These are phyloP conservation scores for Aureobasidium lini DNA, from an alignment of 2,329 filamentous ascomycete species.

Conservation along the genomic window DNA sequence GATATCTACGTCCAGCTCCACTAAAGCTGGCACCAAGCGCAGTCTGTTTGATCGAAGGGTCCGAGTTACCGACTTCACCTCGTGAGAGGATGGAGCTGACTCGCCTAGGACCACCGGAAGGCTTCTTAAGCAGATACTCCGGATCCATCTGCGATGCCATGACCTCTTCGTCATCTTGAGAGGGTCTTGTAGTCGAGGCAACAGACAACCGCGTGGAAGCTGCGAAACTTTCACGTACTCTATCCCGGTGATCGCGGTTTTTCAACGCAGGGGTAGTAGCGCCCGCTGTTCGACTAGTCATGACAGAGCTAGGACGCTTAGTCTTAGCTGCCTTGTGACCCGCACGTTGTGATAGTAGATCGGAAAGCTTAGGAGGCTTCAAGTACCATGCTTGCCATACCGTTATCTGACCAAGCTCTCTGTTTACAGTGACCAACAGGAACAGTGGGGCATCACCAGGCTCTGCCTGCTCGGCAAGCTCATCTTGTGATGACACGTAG, in stretches of 20 bases:
- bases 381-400: conserved; percentile 80
- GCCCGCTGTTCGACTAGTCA: conserved; percentile 58
- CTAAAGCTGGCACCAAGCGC: conserved; percentile 38
- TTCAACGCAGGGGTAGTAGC: conserved; percentile 63
- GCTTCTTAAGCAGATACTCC: conserved; percentile 44
- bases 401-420: conserved; percentile 67
- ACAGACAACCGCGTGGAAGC: conserved; percentile 32
- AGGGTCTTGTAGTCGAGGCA: conserved; percentile 18
- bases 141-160: conserved; percentile 45
- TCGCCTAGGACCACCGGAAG: conserved; percentile 56
- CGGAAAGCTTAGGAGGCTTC: conserved; percentile 51
- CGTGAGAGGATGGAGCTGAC: conserved; percentile 87
- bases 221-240: conserved; percentile 71
- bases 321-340: conserved; percentile 36
- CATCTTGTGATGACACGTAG: conserved; percentile 64
- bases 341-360: conserved; percentile 34
- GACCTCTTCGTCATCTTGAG: conserved; percentile 35
- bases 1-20: conserved; percentile 53
- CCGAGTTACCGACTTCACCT: conserved; percentile 63
- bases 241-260: conserved; percentile 52
- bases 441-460: conserved; percentile 47
- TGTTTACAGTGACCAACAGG: conserved; percentile 74
- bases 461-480: conserved; percentile 42
- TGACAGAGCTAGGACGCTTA: conserved; percentile 59
- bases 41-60: conserved; percentile 10